Conservation (phyloP, 2,329 filamentous ascomycete species). For the Exserohilum turcica region DNA sequence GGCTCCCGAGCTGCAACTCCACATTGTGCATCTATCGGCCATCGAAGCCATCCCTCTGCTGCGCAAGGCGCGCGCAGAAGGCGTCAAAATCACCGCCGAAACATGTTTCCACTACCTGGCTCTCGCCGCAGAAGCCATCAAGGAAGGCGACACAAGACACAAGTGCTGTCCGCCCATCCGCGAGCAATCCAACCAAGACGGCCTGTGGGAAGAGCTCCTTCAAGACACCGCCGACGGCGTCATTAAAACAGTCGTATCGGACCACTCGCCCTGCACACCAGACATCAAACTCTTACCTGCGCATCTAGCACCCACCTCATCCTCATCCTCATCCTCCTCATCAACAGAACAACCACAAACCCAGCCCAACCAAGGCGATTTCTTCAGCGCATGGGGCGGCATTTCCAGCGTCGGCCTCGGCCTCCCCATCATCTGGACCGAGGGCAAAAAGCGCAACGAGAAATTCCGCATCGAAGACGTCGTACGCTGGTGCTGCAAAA, state of each 20-base stretch:
- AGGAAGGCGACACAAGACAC: slow-evolving; percentile 84
- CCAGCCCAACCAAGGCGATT: slow-evolving; percentile 69
- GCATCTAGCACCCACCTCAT: slow-evolving; percentile 62
- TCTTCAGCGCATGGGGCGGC: slow-evolving; percentile 95
- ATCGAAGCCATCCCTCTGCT: slow-evolving; percentile 84
- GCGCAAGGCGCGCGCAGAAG: slow-evolving; percentile 70
- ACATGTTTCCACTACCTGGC: slow-evolving; percentile 96
- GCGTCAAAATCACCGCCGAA: slow-evolving; percentile 88
- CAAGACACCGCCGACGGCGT: slow-evolving; percentile 66
- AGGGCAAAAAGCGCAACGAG: slow-evolving; percentile 65
- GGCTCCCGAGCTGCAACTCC: slow-evolving; percentile 81
- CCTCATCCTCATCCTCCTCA: slow-evolving; percentile 42
- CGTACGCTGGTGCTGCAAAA: slow-evolving; percentile 81
- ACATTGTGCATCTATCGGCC: slow-evolving; percentile 94
- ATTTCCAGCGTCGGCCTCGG: slow-evolving; percentile 94
- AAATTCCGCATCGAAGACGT: slow-evolving; percentile 72
- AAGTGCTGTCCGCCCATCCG: slow-evolving; percentile 96
- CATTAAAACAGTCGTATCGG: slow-evolving; percentile 89
- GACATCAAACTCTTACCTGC: slow-evolving; percentile 86
- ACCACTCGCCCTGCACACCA: slow-evolving; percentile 95
- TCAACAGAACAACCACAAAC: slow-evolving; percentile 31
- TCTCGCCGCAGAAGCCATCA: slow-evolving; percentile 79
- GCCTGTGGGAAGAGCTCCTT: slow-evolving; percentile 80
- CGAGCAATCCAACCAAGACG: slow-evolving; percentile 77
- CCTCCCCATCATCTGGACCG: slow-evolving; percentile 86